phyloP scores from a whole-genome alignment of 2,329 filamentous ascomycete genomes.

The Aureobasidium sp. region DNA sequence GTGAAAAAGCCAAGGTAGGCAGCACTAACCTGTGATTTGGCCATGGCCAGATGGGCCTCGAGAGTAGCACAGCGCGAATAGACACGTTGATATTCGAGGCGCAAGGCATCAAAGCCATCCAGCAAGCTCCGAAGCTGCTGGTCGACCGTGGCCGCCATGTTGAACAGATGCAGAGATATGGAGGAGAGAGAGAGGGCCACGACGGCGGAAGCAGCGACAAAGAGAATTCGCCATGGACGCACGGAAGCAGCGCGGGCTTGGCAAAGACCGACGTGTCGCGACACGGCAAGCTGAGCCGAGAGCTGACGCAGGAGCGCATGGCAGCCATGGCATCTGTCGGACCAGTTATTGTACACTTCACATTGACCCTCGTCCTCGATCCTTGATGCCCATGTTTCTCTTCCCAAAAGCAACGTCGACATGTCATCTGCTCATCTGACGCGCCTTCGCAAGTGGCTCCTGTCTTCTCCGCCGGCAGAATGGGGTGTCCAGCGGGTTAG shows the following conservation, averaged over 20 bases:
- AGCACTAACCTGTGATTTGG: conserved; percentile 42
- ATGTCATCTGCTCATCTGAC: conserved; percentile 48
- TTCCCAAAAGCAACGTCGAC: neutral
- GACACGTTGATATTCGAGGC: conserved; percentile 41
- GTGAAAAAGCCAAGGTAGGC: neutral
- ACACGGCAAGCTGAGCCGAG: conserved; percentile 1
- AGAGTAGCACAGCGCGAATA: conserved; percentile 38
- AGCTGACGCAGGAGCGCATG: conserved; percentile 11
- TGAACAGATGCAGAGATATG: neutral
- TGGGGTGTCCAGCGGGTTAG: conserved; percentile 74
- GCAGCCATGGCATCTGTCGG: conserved; percentile 1
- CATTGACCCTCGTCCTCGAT: neutral
- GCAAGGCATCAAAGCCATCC: conserved; percentile 41
- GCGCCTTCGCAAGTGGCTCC: conserved; percentile 64
- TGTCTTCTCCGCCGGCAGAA: conserved; percentile 85
- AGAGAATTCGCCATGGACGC: conserved; percentile 7
- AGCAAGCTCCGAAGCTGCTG: conserved; percentile 34
- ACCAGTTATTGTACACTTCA: no score
- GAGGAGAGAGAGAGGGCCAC: neutral
- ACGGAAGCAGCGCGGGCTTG: neutral
- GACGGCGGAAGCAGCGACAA: conserved; percentile 1
- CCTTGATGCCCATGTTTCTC: neutral
- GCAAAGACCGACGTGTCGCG: neutral
- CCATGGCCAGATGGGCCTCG: conserved; percentile 42
- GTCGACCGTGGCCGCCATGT: conserved; percentile 14